Base-by-base conservation (phyloP, 2,329 filamentous ascomycete genomes). In the Arachnopeziza araneosa region DNA sequence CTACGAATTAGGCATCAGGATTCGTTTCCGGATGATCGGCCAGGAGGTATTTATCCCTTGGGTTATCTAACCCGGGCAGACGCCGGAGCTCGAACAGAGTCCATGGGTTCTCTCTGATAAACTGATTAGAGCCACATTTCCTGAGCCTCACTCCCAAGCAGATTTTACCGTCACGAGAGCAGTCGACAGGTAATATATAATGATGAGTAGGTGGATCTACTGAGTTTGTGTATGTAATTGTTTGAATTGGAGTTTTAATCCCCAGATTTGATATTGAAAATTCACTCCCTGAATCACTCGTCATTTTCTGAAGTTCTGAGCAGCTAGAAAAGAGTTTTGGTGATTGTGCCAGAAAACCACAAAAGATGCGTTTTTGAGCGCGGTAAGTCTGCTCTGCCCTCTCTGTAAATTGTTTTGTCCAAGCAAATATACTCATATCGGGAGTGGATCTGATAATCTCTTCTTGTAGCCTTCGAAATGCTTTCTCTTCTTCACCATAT, bases 401-500 rank as follows among this genome's bases (percentile, higher is more conserved):
- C 9, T 30, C 26, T 30, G 36, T 6, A 44, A 14, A 44, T 19
- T 5, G 5, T 44, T 12, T 44, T 44, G 36, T 61, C 72, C 72
- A 74, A 0, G 67, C 69, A 1, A 74, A 57, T 0, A 74, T 66
- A 2, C 67, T 72, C 4, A 10, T 67, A 24, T 74, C 72, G 19
- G 64, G 53, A 0, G 70, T 68, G 0, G 60, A 19, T 17, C 17
- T 70, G 26, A 76, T 71, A 22, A 62, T 62, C 52, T 62, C 49
- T 14, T 60, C 55, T 24, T 62, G 30, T 30, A 54, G n/a, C n/a
- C 52, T 24, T n/a, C 52, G 22, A 17, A 54, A 54, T 30, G 52
- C 52, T 17, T 54, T 24, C 12, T 54, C 52, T 22, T 54, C 51
- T 52, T 76, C 72, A 0, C 77, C 52, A 54, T 79, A 80, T 0